Base-by-base conservation (phyloP, 208 protist genomes). In the Acanthamoeba triangularis region DNA sequence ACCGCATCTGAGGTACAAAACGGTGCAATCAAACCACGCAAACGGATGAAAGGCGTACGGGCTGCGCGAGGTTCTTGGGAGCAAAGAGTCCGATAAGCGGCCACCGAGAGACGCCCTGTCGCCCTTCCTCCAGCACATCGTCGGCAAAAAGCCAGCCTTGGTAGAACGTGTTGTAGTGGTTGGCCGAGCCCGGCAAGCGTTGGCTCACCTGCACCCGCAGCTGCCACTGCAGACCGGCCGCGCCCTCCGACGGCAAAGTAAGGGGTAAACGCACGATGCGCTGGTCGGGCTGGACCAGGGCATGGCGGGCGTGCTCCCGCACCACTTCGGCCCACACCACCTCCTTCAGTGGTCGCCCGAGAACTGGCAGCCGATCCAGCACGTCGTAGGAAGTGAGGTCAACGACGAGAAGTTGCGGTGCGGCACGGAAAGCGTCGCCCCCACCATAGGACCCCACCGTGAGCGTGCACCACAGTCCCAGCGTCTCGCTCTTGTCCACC, bases 131-230 rank as follows among this genome's bases (percentile, higher is more conserved):
- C 30, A 33, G 67, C 30, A 76, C 67, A 6, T 76, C 67, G 4
- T 76, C 2, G 7, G 25, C 67, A 41, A 76, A 76, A 30, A 76
- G 67, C 67, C 67, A 76, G 18, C 67, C 67, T 30, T 76, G 67
- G 35, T 76, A 44, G 35, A 76, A 76, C 67, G 44, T 1, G 67
- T 76, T 76, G 67, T 76, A 28, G 35, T 25, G 56, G 20, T 63
- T 28, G 67, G 4, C 23, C 8, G 65, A 72, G 30, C 14, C 67
- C 67, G 67, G 30, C 67, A 76, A 20, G 33, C 67, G 35, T 28
- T 76, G 16, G 67, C 67, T 76, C 16, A 76, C 67, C 67, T 76
- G 67, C 67, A 76, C n/a, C n/a, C 67, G 67, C 67, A 76, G 67
- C 67, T 76, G 67, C 67, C 67, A 76, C 35, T 23, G 30, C 67